These are phyloP conservation scores for Cryptosporidium muris DNA, from an alignment of 169 alveolate genomes.

Conservation along the genomic window DNA sequence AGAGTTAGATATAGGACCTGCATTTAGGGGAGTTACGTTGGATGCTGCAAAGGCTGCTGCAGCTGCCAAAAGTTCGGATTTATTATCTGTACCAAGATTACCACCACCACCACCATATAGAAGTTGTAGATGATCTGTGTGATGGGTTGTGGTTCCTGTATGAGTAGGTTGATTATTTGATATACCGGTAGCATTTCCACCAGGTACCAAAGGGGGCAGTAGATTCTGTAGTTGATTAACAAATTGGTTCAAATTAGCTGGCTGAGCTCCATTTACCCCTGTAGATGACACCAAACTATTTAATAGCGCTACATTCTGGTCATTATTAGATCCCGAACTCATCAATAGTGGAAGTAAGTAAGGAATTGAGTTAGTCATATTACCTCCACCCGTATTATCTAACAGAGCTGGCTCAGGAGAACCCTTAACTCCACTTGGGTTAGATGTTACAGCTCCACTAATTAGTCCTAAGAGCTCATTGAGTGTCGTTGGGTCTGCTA, in stretches of 20 bases:
- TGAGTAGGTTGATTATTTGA: constrained; percentile 41
- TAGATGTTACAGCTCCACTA: constrained; percentile 67
- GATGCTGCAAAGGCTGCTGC: constrained; percentile 72
- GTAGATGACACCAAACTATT: constrained; percentile 65
- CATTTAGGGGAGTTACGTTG: constrained; percentile 27
- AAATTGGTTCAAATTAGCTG: constrained; percentile 52
- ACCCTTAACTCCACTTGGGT: constrained; percentile 52
- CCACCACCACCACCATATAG: constrained; percentile 49
- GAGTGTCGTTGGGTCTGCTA: constrained; percentile 70
- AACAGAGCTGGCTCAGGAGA: constrained; percentile 7
- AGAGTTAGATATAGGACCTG: constrained; percentile 50
- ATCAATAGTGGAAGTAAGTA: constrained; percentile 42
- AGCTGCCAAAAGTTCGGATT: constrained; percentile 70
- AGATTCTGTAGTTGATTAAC: constrained; percentile 58
- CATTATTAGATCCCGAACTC: constrained; percentile 69
- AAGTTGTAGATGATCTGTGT: constrained; percentile 66
- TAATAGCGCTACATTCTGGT: constrained; percentile 59
- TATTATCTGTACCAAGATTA: constrained; percentile 53
- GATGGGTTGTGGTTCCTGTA: constrained; percentile 24
- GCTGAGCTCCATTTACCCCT: constrained; percentile 20
- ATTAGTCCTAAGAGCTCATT: constrained; percentile 66
- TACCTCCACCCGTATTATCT: neutral
- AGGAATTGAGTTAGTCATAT: constrained; percentile 50
- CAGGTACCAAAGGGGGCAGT: constrained; percentile 59
- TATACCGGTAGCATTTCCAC: constrained; percentile 21